Conservation (phyloP, 148 eudicot genomes). For the Rhododendron molle region DNA sequence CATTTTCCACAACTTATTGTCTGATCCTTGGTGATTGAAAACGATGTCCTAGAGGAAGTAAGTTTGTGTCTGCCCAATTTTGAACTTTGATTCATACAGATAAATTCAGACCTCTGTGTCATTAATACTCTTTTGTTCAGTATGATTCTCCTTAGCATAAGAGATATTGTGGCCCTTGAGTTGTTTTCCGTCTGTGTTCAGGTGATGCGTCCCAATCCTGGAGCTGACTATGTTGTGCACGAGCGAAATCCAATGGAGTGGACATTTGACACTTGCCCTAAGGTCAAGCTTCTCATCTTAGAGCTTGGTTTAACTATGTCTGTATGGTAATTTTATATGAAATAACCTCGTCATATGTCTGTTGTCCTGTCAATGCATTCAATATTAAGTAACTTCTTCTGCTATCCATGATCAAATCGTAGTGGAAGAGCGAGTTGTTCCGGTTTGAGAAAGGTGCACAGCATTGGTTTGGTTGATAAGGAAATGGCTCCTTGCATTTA, state of each 20-base stretch:
- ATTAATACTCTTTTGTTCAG: not conserved
- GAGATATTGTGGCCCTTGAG: not conserved
- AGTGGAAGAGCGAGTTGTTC: not conserved
- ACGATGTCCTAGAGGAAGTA: not conserved
- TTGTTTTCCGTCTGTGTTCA: conserved; percentile 20
- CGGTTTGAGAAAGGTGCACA: not conserved
- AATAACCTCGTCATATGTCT: not conserved
- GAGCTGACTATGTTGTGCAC: conserved; percentile 45
- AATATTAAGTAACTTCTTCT: not conserved
- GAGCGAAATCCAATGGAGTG: conserved; percentile 73
- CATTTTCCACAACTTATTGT: not conserved
- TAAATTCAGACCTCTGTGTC: not conserved
- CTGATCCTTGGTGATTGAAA: not conserved
- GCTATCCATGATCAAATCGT: not conserved
- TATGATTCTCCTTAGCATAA: conserved; percentile 6
- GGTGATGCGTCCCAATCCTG: conserved; percentile 84
- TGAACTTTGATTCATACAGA: not conserved
- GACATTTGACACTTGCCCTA: conserved; percentile 50
- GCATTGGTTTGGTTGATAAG: not conserved
- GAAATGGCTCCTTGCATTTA: not conserved
- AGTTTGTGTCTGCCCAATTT: not conserved
- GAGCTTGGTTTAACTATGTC: not conserved
- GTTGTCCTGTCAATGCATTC: not conserved
- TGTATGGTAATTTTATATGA: not conserved
- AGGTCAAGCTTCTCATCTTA: conserved; percentile 29